Conservation (phyloP, 176 grass and related monocot species). For the Ensete glaucum region DNA sequence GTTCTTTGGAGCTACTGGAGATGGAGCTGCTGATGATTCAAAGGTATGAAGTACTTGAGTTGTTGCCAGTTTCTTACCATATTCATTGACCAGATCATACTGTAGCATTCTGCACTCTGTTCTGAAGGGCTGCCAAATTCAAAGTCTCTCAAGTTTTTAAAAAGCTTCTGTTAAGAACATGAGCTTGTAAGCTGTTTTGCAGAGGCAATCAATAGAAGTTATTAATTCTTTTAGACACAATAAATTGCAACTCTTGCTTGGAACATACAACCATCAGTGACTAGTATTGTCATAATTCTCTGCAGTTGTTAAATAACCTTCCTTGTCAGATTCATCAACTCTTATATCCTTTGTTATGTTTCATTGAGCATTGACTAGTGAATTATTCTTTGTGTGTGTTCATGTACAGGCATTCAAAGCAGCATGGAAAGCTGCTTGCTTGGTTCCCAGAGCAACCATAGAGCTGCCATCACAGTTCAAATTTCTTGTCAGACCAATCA, state of each 20-base stretch:
- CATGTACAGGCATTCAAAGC: conserved; percentile 38
- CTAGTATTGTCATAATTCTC: no score
- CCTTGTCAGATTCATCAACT: neutral
- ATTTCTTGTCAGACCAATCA: conserved; percentile 45
- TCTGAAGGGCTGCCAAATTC: no score
- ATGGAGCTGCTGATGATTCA: conserved; percentile 50
- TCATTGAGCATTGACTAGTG: neutral
- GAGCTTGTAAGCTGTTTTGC: neutral
- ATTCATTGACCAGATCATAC: neutral
- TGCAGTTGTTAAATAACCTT: neutral
- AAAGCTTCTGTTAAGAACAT: neutral
- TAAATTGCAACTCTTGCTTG: no score
- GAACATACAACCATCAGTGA: no score
- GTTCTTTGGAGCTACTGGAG: conserved; percentile 49
- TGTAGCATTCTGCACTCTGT: neutral
- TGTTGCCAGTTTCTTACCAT: neutral
- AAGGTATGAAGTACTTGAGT: conserved; percentile 31
- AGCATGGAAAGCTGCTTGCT: conserved; percentile 58
- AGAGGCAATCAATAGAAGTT: no score
- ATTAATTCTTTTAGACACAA: no score
- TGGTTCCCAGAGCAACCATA: conserved; percentile 34
- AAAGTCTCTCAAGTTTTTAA: neutral
- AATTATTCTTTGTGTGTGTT: neutral
- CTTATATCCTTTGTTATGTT: neutral
- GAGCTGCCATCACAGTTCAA: conserved; percentile 33